Base-by-base conservation (phyloP, 164 flowering plant genomes). In the Macadamia integrifolia region DNA sequence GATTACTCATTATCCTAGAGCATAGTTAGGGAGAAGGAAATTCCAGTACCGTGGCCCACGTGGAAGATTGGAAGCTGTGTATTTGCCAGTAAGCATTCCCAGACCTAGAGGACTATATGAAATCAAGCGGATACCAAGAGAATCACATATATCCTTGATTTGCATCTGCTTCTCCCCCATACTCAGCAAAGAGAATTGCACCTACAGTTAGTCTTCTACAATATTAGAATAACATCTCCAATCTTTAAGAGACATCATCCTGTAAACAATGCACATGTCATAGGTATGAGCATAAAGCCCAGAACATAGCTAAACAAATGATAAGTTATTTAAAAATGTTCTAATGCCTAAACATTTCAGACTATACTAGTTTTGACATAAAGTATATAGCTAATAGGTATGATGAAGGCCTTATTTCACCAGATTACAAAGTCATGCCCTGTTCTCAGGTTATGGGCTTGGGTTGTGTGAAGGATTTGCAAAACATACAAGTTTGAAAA, bases 61-160 rank as follows among this genome's bases (percentile, higher is more conserved):
- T 65, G 98, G 98, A 75, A 93, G 91, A 18, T 74, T 88, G 32
- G 88, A 80, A 43, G 84, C 76, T 52, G 87, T 75, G 67, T 93
- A 93, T 75, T 93, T 93, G 64, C 97, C 98, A 4, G 94, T 89
- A 70, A 93, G 96, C 96, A 93, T 91, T 59, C 98, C 98, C 66
- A 93, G 88, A n/a, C 97, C 98, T 43, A 93, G 81, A 70, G 98
- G 98, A 76, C 98, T 93, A 58, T 93, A 93, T 42, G 97, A 75
- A 66, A 93, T 93, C 68, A 93, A 67, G 46, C 88, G 86, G 64
- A 93, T 85, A 14, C 92, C 94, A 15, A 93, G 80, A 67, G 93
- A 78, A 67, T 89, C 89, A 72, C 97, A 91, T 30, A 89, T 82
- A 23, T 70, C 78, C 77, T 83, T 89, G 73, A 89, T 79, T 78